A percentile compares a stretch with the other conserved stretches of the same genome.
phyloP scores from a whole-genome alignment of 768 basidiomycete genomes.

The Coprinopsis strossmayeri region DNA sequence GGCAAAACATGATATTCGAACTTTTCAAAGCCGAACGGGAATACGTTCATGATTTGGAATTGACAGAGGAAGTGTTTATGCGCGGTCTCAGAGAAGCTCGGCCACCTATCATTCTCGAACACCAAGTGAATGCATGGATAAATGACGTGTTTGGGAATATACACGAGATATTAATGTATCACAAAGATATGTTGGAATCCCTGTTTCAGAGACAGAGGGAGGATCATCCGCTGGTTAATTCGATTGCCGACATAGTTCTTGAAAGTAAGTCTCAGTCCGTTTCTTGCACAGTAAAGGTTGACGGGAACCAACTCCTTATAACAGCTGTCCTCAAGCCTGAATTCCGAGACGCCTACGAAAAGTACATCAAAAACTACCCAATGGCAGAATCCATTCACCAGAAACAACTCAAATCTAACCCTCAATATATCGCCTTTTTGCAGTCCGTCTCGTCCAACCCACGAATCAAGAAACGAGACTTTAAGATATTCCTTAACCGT shows the following conservation, averaged over 20 bases:
- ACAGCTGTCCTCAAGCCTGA: constrained; percentile 37
- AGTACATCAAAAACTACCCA: constrained; percentile 85
- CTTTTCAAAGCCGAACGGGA: constrained; percentile 85
- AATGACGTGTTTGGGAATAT: constrained; percentile 83
- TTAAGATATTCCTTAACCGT: constrained; percentile 77
- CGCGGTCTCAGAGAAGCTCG: constrained; percentile 51
- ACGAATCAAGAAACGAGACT: constrained; percentile 65
- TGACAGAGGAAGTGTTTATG: constrained; percentile 72
- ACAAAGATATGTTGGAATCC: constrained; percentile 59
- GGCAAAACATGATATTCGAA: constrained; percentile 87
- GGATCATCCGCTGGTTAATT: constrained; percentile 77
- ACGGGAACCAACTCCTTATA: no score
- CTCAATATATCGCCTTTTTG: constrained; percentile 60
- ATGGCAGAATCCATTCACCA: constrained; percentile 79
- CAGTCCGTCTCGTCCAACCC: constrained; percentile 56
- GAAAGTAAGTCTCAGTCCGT: constrained; percentile 62
- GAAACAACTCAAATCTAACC: constrained; percentile 65
- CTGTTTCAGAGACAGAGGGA: constrained; percentile 81
- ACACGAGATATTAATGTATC: constrained; percentile 56
- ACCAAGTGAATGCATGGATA: constrained; percentile 59
- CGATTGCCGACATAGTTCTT: constrained; percentile 80
- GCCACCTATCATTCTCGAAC: constrained; percentile 58
- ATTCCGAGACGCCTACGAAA: constrained; percentile 66
- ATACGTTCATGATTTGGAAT: constrained; percentile 76
- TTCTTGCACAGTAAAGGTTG: no score